Percentiles rank a stretch among this genome's conserved stretches.
These are phyloP conservation scores for Friedmanniomyces endolithicus DNA, from an alignment of 495 filamentous ascomycete genomes.

Conservation along the genomic window DNA sequence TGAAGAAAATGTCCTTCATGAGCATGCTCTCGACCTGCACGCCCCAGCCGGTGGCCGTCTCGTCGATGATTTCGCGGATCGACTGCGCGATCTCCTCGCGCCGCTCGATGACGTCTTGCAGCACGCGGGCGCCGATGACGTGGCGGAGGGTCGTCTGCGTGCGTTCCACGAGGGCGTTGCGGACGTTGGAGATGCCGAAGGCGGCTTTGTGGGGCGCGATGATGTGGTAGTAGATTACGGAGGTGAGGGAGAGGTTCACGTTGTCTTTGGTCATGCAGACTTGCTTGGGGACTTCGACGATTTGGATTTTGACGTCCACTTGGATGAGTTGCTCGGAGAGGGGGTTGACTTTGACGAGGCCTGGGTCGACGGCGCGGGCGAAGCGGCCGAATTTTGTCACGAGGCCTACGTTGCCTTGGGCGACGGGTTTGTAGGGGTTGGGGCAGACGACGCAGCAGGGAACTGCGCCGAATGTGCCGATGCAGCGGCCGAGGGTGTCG, in stretches of 20 bases:
- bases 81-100: slow-evolving; percentile 91
- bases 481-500: slow-evolving; percentile 57
- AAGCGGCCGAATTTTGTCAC: slow-evolving; percentile 95
- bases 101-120: slow-evolving; percentile 98
- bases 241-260: slow-evolving; percentile 82
- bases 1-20: slow-evolving; percentile 99
- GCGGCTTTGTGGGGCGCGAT: slow-evolving; percentile 90
- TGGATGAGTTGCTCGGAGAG: slow-evolving; percentile 78
- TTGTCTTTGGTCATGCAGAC: slow-evolving; percentile 99
- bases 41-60: slow-evolving; percentile 88
- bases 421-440: slow-evolving; percentile 80
- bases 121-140: slow-evolving; percentile 87
- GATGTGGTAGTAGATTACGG: slow-evolving; percentile 99
- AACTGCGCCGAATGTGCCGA: slow-evolving; percentile 75
- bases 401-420: slow-evolving; percentile 48
- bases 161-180: slow-evolving; percentile 88
- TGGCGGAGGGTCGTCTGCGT: slow-evolving; percentile 97
- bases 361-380: slow-evolving; percentile 91
- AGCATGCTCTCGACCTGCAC: slow-evolving; percentile 96
- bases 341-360: slow-evolving; percentile 97
- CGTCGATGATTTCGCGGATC: slow-evolving; percentile 95
- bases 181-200: slow-evolving; percentile 91
- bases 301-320: slow-evolving; percentile 98
- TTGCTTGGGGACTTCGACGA: slow-evolving; percentile 92
- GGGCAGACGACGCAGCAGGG: slow-evolving; percentile 89